These are phyloP conservation scores for Anisodus tanguticus DNA, from an alignment of 257 asterid species.

Conservation along the genomic window DNA sequence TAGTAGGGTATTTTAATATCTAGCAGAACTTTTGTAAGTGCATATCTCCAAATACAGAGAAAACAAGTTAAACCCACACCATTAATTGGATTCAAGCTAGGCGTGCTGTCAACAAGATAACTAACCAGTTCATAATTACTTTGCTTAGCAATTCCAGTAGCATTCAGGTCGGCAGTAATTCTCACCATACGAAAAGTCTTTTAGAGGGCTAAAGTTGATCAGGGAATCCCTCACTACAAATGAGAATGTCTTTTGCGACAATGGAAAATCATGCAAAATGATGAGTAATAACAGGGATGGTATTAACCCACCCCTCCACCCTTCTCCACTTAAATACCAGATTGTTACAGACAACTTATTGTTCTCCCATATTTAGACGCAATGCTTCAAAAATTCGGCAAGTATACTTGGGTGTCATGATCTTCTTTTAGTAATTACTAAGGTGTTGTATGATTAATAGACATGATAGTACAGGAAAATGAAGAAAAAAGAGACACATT, in stretches of 20 bases:
- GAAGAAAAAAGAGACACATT: background rate
- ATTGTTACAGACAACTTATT: background rate
- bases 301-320: background rate
- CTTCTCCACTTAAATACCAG: slow-evolving; percentile 3
- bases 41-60: slow-evolving; percentile 33
- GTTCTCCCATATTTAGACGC: background rate
- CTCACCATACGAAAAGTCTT: slow-evolving; percentile 96
- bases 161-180: slow-evolving; percentile 81
- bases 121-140: slow-evolving; percentile 95
- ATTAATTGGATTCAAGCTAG: slow-evolving; percentile 25
- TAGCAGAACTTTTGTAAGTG: slow-evolving; percentile 33
- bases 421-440: background rate
- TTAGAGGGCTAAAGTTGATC: slow-evolving; percentile 89
- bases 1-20: slow-evolving; percentile 8
- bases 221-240: slow-evolving; percentile 93
- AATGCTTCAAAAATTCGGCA: background rate
- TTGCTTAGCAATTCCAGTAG: slow-evolving; percentile 83
- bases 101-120: slow-evolving; percentile 27
- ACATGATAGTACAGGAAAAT: background rate
- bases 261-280: slow-evolving; percentile 35
- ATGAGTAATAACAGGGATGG: slow-evolving; percentile 29
- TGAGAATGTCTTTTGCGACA: slow-evolving; percentile 80
- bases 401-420: background rate
- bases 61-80: slow-evolving; percentile 17
- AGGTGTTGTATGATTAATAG: background rate